Percentiles rank a stretch among this genome's conserved stretches.
phyloP scores from a whole-genome alignment of 129 eudicot species.

The Ambrosia artemisiifolia region DNA sequence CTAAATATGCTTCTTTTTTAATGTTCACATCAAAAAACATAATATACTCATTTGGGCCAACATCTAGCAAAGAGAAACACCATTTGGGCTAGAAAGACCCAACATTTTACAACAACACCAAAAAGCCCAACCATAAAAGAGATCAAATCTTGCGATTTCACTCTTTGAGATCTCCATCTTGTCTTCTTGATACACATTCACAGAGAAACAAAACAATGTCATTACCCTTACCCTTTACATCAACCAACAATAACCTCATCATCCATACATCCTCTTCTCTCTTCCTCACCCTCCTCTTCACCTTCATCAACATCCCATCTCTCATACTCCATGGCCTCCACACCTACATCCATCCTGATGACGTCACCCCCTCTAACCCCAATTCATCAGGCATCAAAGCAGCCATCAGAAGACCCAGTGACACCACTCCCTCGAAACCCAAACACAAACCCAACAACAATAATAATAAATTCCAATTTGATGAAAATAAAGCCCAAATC shows the following conservation, averaged over 20 bases:
- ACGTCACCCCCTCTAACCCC: constrained; percentile 58
- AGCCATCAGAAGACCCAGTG: constrained; percentile 77
- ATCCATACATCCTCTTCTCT: constrained; percentile 57
- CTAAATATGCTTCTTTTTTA: background rate
- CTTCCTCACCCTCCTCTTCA: constrained; percentile 54
- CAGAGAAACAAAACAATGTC: constrained; percentile 18
- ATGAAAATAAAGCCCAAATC: constrained; percentile 97
- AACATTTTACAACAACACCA: background rate
- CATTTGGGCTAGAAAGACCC: background rate
- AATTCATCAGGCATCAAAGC: constrained; percentile 51
- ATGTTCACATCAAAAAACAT: background rate
- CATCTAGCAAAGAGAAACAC: background rate
- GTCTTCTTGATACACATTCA: background rate
- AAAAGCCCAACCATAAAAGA: constrained; percentile 15
- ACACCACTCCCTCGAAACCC: constrained; percentile 34
- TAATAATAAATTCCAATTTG: constrained; percentile 67
- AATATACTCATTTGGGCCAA: constrained; percentile 10
- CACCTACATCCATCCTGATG: constrained; percentile 98
- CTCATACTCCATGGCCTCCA: constrained; percentile 66
- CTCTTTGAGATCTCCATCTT: constrained; percentile 14
- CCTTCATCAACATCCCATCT: constrained; percentile 65
- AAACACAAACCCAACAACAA: constrained; percentile 64
- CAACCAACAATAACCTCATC: constrained; percentile 39
- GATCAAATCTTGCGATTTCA: background rate
- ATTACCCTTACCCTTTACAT: background rate